Conservation (phyloP, 768 basidiomycete species). For the Tylopilus subfusipes region DNA sequence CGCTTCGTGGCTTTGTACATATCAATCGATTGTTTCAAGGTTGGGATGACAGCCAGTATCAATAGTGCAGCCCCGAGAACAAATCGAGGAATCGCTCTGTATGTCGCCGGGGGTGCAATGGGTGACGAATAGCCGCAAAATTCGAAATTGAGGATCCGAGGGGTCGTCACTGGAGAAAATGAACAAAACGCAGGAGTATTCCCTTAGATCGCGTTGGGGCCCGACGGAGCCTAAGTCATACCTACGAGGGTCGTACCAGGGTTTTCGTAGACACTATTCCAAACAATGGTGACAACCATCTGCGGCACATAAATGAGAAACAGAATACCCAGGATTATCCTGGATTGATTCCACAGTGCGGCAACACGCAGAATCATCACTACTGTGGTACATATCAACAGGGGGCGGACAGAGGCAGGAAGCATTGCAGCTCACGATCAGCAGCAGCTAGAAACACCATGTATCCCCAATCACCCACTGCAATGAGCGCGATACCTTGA, state of each 20-base stretch:
- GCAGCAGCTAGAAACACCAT: conserved; percentile 11
- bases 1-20: conserved; percentile 8
- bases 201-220: no score
- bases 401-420: neutral
- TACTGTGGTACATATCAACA: conserved; percentile 2
- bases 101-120: neutral
- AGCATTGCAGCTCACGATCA: conserved; percentile 10
- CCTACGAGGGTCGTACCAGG: neutral
- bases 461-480: conserved; percentile 7
- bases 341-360: conserved; percentile 14
- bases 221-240: neutral
- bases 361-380: conserved; percentile 20
- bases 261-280: neutral
- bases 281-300: neutral
- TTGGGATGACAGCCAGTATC: neutral
- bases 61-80: conserved; percentile 3
- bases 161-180: neutral
- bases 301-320: neutral
- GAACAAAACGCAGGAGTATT: neutral
- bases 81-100: conserved; percentile 8
- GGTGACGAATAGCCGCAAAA: neutral
- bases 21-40: neutral
- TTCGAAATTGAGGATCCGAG: neutral
- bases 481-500: conserved; percentile 3
- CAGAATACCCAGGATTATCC: conserved; percentile 1